Conservation (phyloP, 1,139 yeast genomes). For the Blastobotrys raffinosifermentans region DNA sequence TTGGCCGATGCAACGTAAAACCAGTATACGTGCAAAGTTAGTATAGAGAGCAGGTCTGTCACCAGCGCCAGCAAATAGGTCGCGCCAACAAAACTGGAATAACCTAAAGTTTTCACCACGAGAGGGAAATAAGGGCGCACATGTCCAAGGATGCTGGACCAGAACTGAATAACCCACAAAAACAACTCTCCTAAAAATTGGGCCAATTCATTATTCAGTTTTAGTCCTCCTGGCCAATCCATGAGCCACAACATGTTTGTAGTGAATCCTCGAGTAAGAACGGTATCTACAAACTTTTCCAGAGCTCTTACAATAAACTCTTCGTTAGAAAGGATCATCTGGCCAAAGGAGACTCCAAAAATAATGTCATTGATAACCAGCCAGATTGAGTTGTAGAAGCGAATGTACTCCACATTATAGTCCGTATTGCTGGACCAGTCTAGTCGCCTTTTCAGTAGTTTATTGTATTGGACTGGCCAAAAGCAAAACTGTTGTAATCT, state of each 20-base stretch:
- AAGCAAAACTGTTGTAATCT: conserved; percentile 71
- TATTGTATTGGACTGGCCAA: conserved; percentile 75
- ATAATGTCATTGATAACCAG: conserved; percentile 74
- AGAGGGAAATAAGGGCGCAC: conserved; percentile 32
- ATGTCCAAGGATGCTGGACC: conserved; percentile 37
- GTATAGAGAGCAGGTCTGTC: conserved; percentile 57
- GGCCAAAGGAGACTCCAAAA: conserved; percentile 60
- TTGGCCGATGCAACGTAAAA: conserved; percentile 77
- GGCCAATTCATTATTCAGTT: conserved; percentile 82
- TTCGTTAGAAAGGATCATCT: conserved; percentile 44
- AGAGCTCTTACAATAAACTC: conserved; percentile 29
- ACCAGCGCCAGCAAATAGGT: conserved; percentile 62
- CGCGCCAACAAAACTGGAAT: conserved; percentile 48
- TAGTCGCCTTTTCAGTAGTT: conserved; percentile 38
- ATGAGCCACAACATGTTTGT: conserved; percentile 67
- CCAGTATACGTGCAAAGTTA: conserved; percentile 67
- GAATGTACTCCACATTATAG: conserved; percentile 62
- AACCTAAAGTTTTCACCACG: conserved; percentile 36
- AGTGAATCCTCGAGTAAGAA: conserved; percentile 40
- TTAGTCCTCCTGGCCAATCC: conserved; percentile 90
- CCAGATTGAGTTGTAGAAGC: conserved; percentile 87
- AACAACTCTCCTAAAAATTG: conserved; percentile 80
- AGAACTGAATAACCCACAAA: conserved; percentile 74
- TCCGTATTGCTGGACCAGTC: conserved; percentile 34
- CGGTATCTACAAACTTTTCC: conserved; percentile 33